These are phyloP conservation scores for Effrenium voratum DNA, from an alignment of 73 alveolate genomes.

Conservation along the genomic window DNA sequence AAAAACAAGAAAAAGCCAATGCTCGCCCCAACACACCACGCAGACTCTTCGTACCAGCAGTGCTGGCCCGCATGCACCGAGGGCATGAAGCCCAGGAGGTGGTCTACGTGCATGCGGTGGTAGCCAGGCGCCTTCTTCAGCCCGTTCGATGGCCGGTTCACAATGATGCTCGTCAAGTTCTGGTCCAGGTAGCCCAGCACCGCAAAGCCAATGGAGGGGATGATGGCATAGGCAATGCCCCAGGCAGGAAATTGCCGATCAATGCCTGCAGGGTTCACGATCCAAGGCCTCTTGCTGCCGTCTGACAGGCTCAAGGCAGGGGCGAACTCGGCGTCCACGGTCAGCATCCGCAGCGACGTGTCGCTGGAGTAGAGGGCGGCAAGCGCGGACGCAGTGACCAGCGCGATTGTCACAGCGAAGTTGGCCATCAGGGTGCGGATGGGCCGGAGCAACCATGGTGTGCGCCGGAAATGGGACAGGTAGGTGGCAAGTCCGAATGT, in stretches of 20 bases:
- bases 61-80: no score
- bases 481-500: constrained; percentile 39
- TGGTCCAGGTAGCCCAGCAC: constrained; percentile 81
- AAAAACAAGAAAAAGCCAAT: no score
- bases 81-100: no score
- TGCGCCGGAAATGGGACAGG: constrained; percentile 70
- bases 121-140: no score
- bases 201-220: constrained; percentile 70
- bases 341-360: constrained; percentile 20
- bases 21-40: no score
- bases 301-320: constrained; percentile 16
- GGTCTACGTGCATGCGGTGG: no score
- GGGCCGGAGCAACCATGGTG: constrained; percentile 32
- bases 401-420: constrained; percentile 47
- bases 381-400: constrained; percentile 45
- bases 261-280: constrained; percentile 34
- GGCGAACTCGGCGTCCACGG: constrained; percentile 2
- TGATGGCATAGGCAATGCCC: constrained; percentile 44
- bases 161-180: no score
- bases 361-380: constrained; percentile 39
- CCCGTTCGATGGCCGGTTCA: no score
- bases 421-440: constrained; percentile 44
- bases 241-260: constrained; percentile 27
- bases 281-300: constrained; percentile 37
- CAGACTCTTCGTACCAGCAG: no score